A percentile compares a stretch with the other conserved stretches of the same genome.
Evolutionary conservation across 2,329 filamentous ascomycete genomes (phyloP).

Genomic region (Mycocentrospora acerina): DNA sequence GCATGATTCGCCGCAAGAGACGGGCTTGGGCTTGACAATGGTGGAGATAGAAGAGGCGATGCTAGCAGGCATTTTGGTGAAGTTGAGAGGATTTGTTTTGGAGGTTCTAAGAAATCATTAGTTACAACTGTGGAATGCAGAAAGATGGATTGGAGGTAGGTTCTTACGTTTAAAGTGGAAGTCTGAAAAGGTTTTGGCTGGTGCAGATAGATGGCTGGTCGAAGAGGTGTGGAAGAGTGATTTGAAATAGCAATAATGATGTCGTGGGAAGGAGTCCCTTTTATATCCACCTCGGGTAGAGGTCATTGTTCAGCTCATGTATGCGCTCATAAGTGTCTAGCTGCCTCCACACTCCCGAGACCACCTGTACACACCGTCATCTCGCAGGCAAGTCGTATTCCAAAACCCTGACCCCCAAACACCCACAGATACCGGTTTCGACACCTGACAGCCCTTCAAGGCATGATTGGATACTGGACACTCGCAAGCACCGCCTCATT

Average conservation of each 20-base stretch:
- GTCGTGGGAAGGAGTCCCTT: too few species aligned
- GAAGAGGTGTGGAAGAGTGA: too few species aligned
- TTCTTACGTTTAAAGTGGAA: too few species aligned
- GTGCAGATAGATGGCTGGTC: too few species aligned
- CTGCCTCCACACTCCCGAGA: neutral
- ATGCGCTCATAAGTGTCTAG: slow-evolving; percentile 1
- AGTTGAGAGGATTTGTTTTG: neutral
- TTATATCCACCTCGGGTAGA: too few species aligned
- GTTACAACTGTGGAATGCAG: neutral
- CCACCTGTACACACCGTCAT: slow-evolving; percentile 5
- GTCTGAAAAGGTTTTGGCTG: too few species aligned
- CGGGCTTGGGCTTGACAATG: slow-evolving; percentile 42
- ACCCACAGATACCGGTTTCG: slow-evolving; percentile 11
- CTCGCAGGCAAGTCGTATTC: slow-evolving; percentile 2
- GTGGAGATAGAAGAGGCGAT: slow-evolving; percentile 37
- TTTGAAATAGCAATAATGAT: too few species aligned
- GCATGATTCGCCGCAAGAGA: slow-evolving; percentile 39
- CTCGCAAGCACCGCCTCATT: slow-evolving; percentile 18
- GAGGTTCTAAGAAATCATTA: neutral
- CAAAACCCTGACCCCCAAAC: slow-evolving; percentile 6
- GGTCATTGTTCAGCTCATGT: too few species aligned
- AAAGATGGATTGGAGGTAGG: too few species aligned
- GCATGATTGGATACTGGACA: slow-evolving; percentile 12
- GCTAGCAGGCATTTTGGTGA: slow-evolving; percentile 35
- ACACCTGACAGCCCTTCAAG: slow-evolving; percentile 3